Evolutionary conservation across 805 yeast genomes (phyloP).

Genomic region (Candida xyloterini): DNA sequence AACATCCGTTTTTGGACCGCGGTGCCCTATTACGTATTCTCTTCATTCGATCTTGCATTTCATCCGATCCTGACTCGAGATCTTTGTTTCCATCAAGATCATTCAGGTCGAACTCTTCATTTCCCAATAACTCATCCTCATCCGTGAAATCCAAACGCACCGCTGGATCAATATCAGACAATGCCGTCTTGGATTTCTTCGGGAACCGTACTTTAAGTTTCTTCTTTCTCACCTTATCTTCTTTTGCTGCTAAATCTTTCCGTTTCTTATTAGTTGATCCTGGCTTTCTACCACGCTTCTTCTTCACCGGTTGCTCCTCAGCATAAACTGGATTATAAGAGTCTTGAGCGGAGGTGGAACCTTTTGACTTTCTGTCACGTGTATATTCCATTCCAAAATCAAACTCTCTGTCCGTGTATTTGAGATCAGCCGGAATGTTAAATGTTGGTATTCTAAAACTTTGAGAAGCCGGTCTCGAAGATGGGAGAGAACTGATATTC

Average conservation of each 20-base stretch:
- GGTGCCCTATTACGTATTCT: constrained; percentile 19
- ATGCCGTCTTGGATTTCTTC: constrained; percentile 9
- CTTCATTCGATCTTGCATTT: constrained; percentile 17
- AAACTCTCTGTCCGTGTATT: constrained; percentile 11
- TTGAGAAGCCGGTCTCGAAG: constrained; percentile 16
- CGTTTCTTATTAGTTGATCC: constrained; percentile 22
- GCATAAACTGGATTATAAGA: constrained; percentile 1
- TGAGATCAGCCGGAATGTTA: constrained; percentile 18
- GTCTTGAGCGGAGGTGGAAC: constrained; percentile 4
- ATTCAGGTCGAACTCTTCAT: constrained; percentile 8
- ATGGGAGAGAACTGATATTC: constrained; percentile 17
- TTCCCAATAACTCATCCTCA: constrained; percentile 9
- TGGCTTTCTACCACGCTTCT: constrained; percentile 21
- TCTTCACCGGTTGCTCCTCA: constrained; percentile 12
- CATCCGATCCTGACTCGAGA: constrained; percentile 8
- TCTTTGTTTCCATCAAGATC: constrained; percentile 6
- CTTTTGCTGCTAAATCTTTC: constrained; percentile 10
- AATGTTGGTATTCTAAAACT: constrained; percentile 18
- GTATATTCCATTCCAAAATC: constrained; percentile 8
- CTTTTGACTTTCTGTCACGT: constrained; percentile 9
- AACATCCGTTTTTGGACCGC: constrained; percentile 51
- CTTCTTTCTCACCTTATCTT: constrained; percentile 15
- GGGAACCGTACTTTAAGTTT: constrained; percentile 19
- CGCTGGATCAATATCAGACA: constrained; percentile 12
- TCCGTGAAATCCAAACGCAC: constrained; percentile 8